A percentile compares a stretch with the other conserved stretches of the same genome.
Evolutionary conservation across 1,284 basidiomycete genomes (phyloP).

Genomic region (Ganoderma sp.): DNA sequence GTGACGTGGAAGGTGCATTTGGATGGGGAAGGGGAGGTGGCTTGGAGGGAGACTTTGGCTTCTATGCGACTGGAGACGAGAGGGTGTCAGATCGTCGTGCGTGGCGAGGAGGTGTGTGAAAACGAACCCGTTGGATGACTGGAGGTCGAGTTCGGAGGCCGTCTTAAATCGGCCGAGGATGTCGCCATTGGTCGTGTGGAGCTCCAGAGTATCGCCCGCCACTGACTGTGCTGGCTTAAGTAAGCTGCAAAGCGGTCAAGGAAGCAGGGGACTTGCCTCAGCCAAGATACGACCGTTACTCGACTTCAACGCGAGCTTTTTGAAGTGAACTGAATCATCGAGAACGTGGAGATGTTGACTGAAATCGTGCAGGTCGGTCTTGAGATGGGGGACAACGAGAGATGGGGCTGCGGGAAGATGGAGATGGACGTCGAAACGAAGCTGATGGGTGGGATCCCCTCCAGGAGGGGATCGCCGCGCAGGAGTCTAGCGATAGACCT

Average conservation of each 20-base stretch:
- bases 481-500: constrained; percentile 24
- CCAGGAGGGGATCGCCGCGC: constrained; percentile 14
- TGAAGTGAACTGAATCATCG: constrained; percentile 28
- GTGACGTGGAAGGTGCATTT: constrained; percentile 43
- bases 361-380: constrained; percentile 35
- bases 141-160: constrained; percentile 43
- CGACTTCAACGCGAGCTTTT: constrained; percentile 23
- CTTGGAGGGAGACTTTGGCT: constrained; percentile 13
- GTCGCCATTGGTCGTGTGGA: constrained; percentile 41
- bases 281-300: constrained; percentile 30
- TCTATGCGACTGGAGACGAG: neutral
- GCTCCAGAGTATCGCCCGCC: neutral
- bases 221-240: constrained; percentile 11
- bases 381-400: constrained; percentile 30
- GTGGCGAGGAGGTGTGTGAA: neutral
- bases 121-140: constrained; percentile 41
- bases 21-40: constrained; percentile 34
- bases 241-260: neutral
- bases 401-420: constrained; percentile 27
- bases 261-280: constrained; percentile 23
- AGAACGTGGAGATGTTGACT: constrained; percentile 32
- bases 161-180: constrained; percentile 52
- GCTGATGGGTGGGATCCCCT: constrained; percentile 10
- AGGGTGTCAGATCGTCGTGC: neutral
- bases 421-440: constrained; percentile 33